Evolutionary conservation across 2,329 filamentous ascomycete genomes (phyloP).

Genomic region (Aspergillus versicolor): DNA sequence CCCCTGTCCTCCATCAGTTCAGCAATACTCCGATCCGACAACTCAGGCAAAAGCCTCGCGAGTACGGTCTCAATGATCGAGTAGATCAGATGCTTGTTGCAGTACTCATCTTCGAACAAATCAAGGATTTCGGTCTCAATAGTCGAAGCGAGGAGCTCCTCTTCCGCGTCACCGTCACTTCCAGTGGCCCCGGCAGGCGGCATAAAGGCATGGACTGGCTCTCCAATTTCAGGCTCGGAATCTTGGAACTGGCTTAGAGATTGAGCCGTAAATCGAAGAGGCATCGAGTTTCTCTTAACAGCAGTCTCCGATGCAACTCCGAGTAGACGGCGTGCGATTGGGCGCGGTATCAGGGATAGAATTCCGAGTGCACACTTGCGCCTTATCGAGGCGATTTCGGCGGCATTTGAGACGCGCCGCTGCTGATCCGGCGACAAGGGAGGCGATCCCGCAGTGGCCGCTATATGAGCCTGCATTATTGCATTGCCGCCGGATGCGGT

Average conservation of each 20-base stretch:
- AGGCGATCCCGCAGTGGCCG: slow-evolving; percentile 11
- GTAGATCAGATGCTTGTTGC: slow-evolving; percentile 91
- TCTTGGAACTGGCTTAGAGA: background rate
- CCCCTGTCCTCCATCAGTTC: slow-evolving; percentile 75
- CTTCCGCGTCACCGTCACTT: slow-evolving; percentile 28
- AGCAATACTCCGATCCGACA: slow-evolving; percentile 68
- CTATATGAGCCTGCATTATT: slow-evolving; percentile 12
- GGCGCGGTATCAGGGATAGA: slow-evolving; percentile 43
- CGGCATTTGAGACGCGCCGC: slow-evolving; percentile 23
- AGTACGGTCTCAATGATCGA: slow-evolving; percentile 76
- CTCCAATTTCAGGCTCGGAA: background rate
- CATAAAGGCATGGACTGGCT: background rate
- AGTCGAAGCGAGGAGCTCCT: slow-evolving; percentile 55
- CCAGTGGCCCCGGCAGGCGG: background rate
- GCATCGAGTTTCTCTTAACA: background rate
- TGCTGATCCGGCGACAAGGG: slow-evolving; percentile 17
- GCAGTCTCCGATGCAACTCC: slow-evolving; percentile 24
- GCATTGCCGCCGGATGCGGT: slow-evolving; percentile 22
- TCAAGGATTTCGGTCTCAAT: slow-evolving; percentile 66
- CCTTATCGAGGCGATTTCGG: slow-evolving; percentile 42
- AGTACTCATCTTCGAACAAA: slow-evolving; percentile 76
- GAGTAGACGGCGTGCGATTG: slow-evolving; percentile 47
- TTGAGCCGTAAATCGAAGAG: background rate
- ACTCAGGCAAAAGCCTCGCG: slow-evolving; percentile 79
- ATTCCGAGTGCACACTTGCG: slow-evolving; percentile 45